Evolutionary conservation across 345 rosid species (phyloP), one percentile per base, ranked within the genome.

Genomic region (Moricandia arvensis): DNA sequence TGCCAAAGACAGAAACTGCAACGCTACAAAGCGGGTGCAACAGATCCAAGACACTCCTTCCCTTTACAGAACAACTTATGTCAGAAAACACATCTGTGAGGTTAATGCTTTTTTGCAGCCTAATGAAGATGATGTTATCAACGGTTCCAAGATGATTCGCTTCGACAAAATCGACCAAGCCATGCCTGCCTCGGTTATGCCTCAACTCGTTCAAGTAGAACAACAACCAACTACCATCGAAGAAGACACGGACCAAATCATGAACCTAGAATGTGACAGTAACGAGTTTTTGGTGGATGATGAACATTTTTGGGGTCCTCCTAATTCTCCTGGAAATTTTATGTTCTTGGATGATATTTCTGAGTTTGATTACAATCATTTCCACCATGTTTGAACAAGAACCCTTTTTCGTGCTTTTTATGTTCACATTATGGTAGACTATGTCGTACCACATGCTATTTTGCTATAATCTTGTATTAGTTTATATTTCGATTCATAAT

Each of bases 11-110:
- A 79, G 63, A 37, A 69, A 80, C 12, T 86, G 89, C 59, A 71
- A 41, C 35, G 89, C 89, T 51, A 76, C 67, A 16, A 86, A 86
- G 24, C 83, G 78, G 34, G 89, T 86, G 34, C 87, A 86, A 34
- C 61, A 54, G 74, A 17, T 71, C 0, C 31, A 68, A 47, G 69
- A 75, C 1, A 64, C 45, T 43, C 86, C 86, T 1, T 17, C 79
- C 1, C 24, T 54, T 7, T 82, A 31, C 55, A 73, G 76, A 15
- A 78, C 83, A 3, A 80, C 80, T 3, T 86, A 82, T 74, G 21
- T 60, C 11, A 78, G 83, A 16, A 59, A 55, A 34, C 87, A 84
- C 75, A 76, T 79, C 2, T 75, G 76, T 30, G 69, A 69, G n/a
- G 34, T 35, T 57, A 18, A 43, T 0, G 57, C 68, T 6, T 33